Base-by-base conservation (phyloP, 768 basidiomycete species). In the Coprinellus micaceus region DNA sequence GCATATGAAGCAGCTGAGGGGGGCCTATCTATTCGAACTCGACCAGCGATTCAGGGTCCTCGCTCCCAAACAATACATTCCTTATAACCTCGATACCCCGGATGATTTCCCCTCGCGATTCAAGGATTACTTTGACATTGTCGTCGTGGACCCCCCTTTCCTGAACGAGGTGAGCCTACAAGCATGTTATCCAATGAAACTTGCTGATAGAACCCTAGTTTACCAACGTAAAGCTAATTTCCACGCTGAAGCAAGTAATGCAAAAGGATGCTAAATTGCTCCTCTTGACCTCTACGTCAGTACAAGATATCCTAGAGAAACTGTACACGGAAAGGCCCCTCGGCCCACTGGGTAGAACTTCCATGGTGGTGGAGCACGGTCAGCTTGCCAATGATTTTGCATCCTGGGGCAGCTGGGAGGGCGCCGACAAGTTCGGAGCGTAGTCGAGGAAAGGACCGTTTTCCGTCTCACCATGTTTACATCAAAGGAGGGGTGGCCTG, bases 81-180 rank as follows among this genome's bases (percentile, higher is more conserved):
- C 63, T 26, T 80, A 78, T 57, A 76, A 80, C 60, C 63, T 80
- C 55, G 69, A 78, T 58, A 73, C 77, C 47, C 76, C 76, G 26
- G 73, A 75, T 26, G 62, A 53, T 5, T 67, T 77, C 54, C 77
- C 77, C 1, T 69, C 68, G 17, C 40, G 57, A 11, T 48, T 77
- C 22, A 65, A 60, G 26, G 71, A 62, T 21, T 58, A 54, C 13
- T 62, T 79, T 9, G 77, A 79, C 53, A 57, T 79, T 17, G 72
- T 66, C 0, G 66, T 80, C 26, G 73, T 70, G 1, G 78, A 80
- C 54, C 78, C 78, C 12, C 77, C 78, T 2, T 80, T 76, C 54
- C 61, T 80, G 33, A 78, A 78, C 49, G 76, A 78, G 67, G 78
- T 76, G 40, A 25, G 70, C 64, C 37, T 51, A 9, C 41, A 39